A percentile compares a stretch with the other conserved stretches of the same genome.
These are phyloP conservation scores for Striga asiatica DNA, from an alignment of 257 asterid species.

Conservation along the genomic window DNA sequence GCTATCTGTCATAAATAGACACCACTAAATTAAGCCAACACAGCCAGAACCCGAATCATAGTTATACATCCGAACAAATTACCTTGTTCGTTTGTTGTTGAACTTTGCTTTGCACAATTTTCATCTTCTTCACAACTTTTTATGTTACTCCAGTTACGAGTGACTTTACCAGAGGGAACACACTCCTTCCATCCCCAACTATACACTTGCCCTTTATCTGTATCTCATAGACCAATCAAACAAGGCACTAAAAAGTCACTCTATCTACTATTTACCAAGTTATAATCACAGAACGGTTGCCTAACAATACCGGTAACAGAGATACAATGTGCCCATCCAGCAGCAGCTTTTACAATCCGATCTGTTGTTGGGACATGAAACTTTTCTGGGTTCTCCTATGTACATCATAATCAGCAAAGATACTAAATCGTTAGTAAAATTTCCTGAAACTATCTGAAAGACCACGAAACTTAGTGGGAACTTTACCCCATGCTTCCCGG, in stretches of 20 bases:
- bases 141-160: conserved; percentile 22
- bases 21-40: no score
- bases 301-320: conserved; percentile 45
- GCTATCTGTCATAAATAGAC: conserved; percentile 17
- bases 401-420: conserved; percentile 17
- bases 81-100: conserved; percentile 44
- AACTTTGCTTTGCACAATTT: conserved; percentile 26
- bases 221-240: neutral
- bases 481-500: conserved; percentile 82
- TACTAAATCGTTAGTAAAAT: conserved; percentile 15
- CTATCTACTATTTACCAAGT: neutral
- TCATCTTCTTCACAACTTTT: conserved; percentile 33
- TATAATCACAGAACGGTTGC: neutral
- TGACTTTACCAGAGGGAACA: conserved; percentile 49
- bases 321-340: conserved; percentile 79
- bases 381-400: conserved; percentile 48
- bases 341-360: conserved; percentile 50
- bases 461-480: neutral
- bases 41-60: no score
- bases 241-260: neutral
- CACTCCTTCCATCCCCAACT: conserved; percentile 92
- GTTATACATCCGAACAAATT: neutral
- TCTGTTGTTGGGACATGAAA: conserved; percentile 50
- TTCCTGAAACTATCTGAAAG: neutral
- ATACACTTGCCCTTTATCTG: conserved; percentile 52